Evolutionary conservation across 257 asterid genomes (phyloP).

Genomic region (Verbascum thapsus): DNA sequence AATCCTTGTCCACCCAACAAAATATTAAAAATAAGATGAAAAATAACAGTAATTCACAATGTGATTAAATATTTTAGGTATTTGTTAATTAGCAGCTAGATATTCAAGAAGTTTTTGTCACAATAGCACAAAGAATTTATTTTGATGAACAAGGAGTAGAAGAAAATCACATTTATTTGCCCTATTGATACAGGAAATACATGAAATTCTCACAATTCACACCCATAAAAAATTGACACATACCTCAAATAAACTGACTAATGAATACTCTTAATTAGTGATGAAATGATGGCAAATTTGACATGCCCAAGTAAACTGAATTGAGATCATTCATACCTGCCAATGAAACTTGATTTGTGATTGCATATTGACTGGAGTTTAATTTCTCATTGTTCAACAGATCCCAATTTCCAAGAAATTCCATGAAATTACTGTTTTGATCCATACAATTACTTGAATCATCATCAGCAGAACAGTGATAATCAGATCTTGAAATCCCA

Average conservation of each 20-base stretch:
- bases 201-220: slow-evolving; percentile 23
- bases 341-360: slow-evolving; percentile 30
- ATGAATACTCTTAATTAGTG: slow-evolving; percentile 16
- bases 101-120: slow-evolving; percentile 2
- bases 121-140: slow-evolving; percentile 10
- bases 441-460: slow-evolving; percentile 19
- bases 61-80: too few relatives aligned
- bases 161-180: slow-evolving; percentile 29
- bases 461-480: slow-evolving; percentile 10
- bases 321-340: slow-evolving; percentile 34
- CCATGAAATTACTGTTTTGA: slow-evolving; percentile 34
- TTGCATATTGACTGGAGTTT: slow-evolving; percentile 18
- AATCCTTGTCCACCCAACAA: neutral
- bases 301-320: slow-evolving; percentile 35
- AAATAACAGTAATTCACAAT: neutral
- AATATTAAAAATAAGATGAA: neutral
- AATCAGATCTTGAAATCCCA: slow-evolving; percentile 33
- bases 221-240: slow-evolving; percentile 23
- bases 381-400: slow-evolving; percentile 27
- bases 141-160: neutral
- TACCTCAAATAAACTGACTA: neutral
- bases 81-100: neutral
- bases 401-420: slow-evolving; percentile 54
- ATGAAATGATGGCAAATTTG: slow-evolving; percentile 41
- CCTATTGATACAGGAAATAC: slow-evolving; percentile 28